These are phyloP conservation scores for Didymellaceae sp. DNA, from an alignment of 2,329 filamentous ascomycete species.

Conservation along the genomic window DNA sequence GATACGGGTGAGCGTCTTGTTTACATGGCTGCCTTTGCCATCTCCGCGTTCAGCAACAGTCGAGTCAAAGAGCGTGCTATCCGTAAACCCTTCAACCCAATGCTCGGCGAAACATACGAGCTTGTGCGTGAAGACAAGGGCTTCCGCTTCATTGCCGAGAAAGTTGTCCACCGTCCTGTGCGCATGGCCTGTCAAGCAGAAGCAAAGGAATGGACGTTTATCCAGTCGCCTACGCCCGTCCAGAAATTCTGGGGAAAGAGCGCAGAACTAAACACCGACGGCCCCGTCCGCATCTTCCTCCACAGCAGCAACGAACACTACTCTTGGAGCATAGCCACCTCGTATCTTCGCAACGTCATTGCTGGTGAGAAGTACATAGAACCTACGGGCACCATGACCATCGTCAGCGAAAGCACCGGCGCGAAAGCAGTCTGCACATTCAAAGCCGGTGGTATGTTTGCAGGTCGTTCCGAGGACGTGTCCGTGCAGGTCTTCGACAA, in stretches of 20 bases:
- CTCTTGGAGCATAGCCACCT: slow-evolving; percentile 86
- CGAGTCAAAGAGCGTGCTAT: slow-evolving; percentile 89
- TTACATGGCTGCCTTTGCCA: slow-evolving; percentile 86
- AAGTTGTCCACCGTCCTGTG: slow-evolving; percentile 91
- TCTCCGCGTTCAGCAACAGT: slow-evolving; percentile 82
- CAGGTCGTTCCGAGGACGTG: slow-evolving; percentile 90
- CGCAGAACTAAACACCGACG: slow-evolving; percentile 91
- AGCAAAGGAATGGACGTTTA: slow-evolving; percentile 80
- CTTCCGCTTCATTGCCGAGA: slow-evolving; percentile 92
- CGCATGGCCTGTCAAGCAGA: slow-evolving; percentile 94
- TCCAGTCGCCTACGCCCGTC: slow-evolving; percentile 84
- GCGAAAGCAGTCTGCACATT: slow-evolving; percentile 88
- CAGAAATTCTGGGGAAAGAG: slow-evolving; percentile 99
- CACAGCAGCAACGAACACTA: slow-evolving; percentile 81
- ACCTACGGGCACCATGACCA: slow-evolving; percentile 86
- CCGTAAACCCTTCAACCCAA: slow-evolving; percentile 95
- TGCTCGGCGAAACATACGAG: slow-evolving; percentile 95
- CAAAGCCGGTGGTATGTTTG: slow-evolving; percentile 96
- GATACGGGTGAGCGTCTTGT: slow-evolving; percentile 75
- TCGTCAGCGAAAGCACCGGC: slow-evolving; percentile 83
- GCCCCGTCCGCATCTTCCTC: slow-evolving; percentile 78
- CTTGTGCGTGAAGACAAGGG: slow-evolving; percentile 86
- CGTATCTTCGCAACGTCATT: slow-evolving; percentile 93
- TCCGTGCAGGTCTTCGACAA: slow-evolving; percentile 73
- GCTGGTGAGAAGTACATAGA: slow-evolving; percentile 98